Percentiles rank a stretch among this genome's conserved stretches.
phyloP scores from a whole-genome alignment of 1,139 yeast species.

The Kluyveromyces sp. region DNA sequence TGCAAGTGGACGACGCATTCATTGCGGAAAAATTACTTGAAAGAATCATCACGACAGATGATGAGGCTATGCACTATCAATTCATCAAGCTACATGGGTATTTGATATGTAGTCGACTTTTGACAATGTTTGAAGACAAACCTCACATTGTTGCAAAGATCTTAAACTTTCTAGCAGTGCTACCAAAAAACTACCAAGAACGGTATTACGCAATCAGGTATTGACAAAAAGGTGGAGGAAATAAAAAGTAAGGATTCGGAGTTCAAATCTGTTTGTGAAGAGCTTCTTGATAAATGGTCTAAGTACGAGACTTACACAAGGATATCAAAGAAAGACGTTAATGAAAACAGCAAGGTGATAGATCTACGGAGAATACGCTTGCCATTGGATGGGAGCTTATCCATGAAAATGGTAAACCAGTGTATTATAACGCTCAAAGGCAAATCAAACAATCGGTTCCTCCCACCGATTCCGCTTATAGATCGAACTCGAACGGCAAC shows the following conservation, averaged over 20 bases:
- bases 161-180: slow-evolving; percentile 49
- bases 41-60: slow-evolving; percentile 53
- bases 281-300: slow-evolving; percentile 62
- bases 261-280: slow-evolving; percentile 35
- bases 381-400: slow-evolving; percentile 29
- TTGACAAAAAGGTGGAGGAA: slow-evolving; percentile 55
- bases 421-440: slow-evolving; percentile 27
- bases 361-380: slow-evolving; percentile 27
- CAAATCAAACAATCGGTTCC: slow-evolving; percentile 24
- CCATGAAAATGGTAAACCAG: slow-evolving; percentile 28
- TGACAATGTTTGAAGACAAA: slow-evolving; percentile 35
- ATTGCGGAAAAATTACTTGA: slow-evolving; percentile 60
- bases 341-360: slow-evolving; percentile 14
- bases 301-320: slow-evolving; percentile 73
- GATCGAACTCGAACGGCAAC: not conserved
- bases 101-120: slow-evolving; percentile 59
- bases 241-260: slow-evolving; percentile 31
- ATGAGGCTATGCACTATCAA: slow-evolving; percentile 46
- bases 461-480: slow-evolving; percentile 17
- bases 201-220: slow-evolving; percentile 70
- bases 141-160: slow-evolving; percentile 37
- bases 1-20: slow-evolving; percentile 68
- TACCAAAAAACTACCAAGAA: slow-evolving; percentile 83
- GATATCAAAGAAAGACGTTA: slow-evolving; percentile 36
- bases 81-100: slow-evolving; percentile 83